These are phyloP conservation scores for Eudorina sp. DNA, from an alignment of 139 green algal genomes.

Conservation along the genomic window DNA sequence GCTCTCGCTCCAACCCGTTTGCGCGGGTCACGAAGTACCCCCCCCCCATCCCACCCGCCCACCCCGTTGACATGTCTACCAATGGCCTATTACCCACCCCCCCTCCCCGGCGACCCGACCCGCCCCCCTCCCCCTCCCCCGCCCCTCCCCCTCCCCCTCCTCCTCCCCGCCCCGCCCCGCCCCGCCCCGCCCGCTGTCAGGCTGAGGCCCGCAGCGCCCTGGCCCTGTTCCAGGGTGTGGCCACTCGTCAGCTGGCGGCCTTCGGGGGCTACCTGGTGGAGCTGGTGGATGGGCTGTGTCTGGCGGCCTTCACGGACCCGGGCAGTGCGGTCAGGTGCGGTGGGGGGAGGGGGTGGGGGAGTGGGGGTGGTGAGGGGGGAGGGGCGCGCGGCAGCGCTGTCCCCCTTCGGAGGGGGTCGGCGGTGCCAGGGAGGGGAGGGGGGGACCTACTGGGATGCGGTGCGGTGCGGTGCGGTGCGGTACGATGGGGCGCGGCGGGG, in stretches of 20 bases:
- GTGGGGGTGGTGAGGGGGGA: background rate
- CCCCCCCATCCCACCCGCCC: too few species aligned
- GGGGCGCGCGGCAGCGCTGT: background rate
- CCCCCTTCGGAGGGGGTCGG: background rate
- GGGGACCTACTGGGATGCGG: too few species aligned
- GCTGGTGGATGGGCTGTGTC: constrained; percentile 34
- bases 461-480: background rate
- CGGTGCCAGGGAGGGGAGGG: too few species aligned
- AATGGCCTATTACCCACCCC: background rate
- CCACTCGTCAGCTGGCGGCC: background rate
- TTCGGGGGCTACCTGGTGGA: constrained; percentile 53
- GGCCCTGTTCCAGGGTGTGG: background rate
- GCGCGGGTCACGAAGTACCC: too few species aligned
- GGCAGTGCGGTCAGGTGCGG: background rate
- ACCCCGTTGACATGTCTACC: background rate
- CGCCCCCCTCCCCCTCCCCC: background rate
- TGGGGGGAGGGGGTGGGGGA: background rate
- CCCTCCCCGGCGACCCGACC: too few species aligned
- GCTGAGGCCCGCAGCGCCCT: constrained; percentile 5
- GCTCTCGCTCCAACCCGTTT: background rate
- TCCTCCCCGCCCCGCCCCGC: background rate
- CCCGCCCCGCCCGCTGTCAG: background rate
- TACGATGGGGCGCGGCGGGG: background rate
- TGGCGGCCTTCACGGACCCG: constrained; percentile 41
- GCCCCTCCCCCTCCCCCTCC: background rate